phyloP scores from a whole-genome alignment of 2,329 filamentous ascomycete species.

The Drechslerella dactyloides region DNA sequence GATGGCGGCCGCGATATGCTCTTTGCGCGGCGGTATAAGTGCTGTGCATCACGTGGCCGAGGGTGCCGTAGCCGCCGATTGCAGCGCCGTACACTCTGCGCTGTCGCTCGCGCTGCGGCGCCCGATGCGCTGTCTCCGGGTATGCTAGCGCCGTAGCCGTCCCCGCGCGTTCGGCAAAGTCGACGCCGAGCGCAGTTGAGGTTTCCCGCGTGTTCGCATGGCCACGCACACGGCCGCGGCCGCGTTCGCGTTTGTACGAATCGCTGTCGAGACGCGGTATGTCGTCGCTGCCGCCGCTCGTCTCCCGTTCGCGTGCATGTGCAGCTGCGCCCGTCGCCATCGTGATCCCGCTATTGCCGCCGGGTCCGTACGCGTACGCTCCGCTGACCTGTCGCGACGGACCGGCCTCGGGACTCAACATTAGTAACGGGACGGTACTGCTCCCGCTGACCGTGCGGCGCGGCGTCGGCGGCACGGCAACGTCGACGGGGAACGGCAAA shows the following conservation, averaged over 20 bases:
- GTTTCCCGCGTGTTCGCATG: no score
- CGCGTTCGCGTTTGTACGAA: no score
- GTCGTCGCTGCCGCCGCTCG: no score
- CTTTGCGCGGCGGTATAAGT: constrained; percentile 42
- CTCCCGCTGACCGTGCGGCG: neutral
- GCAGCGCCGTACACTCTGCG: neutral
- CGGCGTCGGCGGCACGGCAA: constrained; percentile 8
- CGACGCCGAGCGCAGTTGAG: neutral
- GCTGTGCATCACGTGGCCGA: constrained; percentile 36
- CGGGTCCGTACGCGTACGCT: neutral
- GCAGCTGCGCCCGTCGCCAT: neutral
- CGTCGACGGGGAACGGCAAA: constrained; percentile 26
- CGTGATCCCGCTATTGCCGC: neutral
- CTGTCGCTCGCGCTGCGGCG: neutral
- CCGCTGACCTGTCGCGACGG: constrained; percentile 8
- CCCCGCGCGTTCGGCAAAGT: constrained; percentile 36
- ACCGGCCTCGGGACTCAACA: constrained; percentile 6
- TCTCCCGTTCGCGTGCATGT: no score
- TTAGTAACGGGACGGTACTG: constrained; percentile 23
- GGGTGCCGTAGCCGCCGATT: constrained; percentile 19
- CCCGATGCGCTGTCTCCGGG: constrained; percentile 22
- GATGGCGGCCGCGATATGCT: constrained; percentile 25
- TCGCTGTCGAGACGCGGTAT: no score
- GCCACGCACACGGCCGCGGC: no score
- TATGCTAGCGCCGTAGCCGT: constrained; percentile 23